Evolutionary conservation across 495 filamentous ascomycete species (phyloP).

Genomic region (Neurospora hispaniola): DNA sequence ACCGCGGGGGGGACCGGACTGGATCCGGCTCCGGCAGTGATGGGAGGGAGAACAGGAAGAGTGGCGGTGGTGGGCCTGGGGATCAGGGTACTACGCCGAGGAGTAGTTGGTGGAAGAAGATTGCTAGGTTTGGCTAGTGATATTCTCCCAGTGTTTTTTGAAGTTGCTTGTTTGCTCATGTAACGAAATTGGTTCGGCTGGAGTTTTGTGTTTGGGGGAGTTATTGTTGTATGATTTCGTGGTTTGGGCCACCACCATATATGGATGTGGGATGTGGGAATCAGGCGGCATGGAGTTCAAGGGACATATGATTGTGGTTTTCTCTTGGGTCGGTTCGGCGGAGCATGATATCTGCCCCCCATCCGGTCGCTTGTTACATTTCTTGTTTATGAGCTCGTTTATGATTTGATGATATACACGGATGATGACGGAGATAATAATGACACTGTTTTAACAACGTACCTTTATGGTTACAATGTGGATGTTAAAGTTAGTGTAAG

Average conservation of each 20-base stretch:
- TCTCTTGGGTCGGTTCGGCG: neutral
- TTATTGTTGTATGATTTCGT: neutral
- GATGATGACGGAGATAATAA: neutral
- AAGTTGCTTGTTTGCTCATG: neutral
- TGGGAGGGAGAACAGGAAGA: constrained; percentile 25
- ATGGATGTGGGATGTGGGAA: neutral
- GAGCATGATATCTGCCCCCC: neutral
- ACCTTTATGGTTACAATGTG: neutral
- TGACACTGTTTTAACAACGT: neutral
- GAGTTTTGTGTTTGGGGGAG: neutral
- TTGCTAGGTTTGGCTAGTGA: constrained; percentile 17
- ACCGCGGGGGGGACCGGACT: constrained; percentile 20
- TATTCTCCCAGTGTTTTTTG: neutral
- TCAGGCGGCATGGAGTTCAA: neutral
- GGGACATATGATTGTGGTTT: neutral
- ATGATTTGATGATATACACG: neutral
- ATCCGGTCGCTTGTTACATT: neutral
- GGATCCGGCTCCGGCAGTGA: constrained; percentile 34
- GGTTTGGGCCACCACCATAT: neutral
- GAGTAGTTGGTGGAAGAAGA: constrained; percentile 47
- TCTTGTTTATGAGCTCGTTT: neutral
- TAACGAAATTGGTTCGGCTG: neutral
- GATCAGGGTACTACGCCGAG: constrained; percentile 31
- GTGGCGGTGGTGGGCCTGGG: constrained; percentile 24
- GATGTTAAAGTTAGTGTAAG: neutral